Conservation (phyloP, 2,329 filamentous ascomycete species). For the Graphilbum ipis-grandicollis region DNA sequence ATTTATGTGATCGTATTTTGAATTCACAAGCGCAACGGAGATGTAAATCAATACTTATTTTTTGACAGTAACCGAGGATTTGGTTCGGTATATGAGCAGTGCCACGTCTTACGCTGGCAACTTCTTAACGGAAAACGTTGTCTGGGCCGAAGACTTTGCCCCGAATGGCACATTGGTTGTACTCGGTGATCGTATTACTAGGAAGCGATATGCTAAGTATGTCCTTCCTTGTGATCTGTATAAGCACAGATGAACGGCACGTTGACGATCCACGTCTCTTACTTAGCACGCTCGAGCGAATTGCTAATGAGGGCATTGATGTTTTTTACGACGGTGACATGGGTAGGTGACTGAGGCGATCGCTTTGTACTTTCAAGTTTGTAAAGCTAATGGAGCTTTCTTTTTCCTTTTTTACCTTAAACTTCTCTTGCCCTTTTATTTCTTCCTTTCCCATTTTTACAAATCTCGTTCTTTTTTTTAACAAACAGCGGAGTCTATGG, state of each 20-base stretch:
- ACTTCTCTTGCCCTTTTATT: too few relatives aligned
- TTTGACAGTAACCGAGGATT: conserved; percentile 47
- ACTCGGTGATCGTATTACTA: conserved; percentile 61
- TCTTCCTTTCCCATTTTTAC: too few relatives aligned
- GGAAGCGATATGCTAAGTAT: conserved; percentile 55
- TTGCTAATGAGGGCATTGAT: conserved; percentile 47
- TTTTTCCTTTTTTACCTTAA: not conserved
- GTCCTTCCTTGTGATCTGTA: not conserved
- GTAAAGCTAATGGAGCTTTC: too few relatives aligned
- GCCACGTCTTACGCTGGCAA: conserved; percentile 19
- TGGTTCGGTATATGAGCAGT: conserved; percentile 53
- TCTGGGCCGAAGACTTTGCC: conserved; percentile 79
- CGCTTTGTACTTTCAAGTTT: too few relatives aligned
- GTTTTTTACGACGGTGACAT: conserved; percentile 20
- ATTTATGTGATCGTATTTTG: too few relatives aligned
- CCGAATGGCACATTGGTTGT: conserved; percentile 55
- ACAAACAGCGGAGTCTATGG: conserved; percentile 48
- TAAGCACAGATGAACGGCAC: too few relatives aligned
- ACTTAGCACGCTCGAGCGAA: conserved; percentile 48
- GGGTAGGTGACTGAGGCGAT: conserved; percentile 11
- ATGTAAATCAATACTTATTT: not conserved
- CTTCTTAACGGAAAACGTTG: conserved; percentile 58
- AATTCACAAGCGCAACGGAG: not conserved
- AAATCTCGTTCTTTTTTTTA: too few relatives aligned
- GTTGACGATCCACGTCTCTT: too few relatives aligned